phyloP scores from a whole-genome alignment of 192 early-diverging fungal genomes.

The Martensiomyces pterosporus region DNA sequence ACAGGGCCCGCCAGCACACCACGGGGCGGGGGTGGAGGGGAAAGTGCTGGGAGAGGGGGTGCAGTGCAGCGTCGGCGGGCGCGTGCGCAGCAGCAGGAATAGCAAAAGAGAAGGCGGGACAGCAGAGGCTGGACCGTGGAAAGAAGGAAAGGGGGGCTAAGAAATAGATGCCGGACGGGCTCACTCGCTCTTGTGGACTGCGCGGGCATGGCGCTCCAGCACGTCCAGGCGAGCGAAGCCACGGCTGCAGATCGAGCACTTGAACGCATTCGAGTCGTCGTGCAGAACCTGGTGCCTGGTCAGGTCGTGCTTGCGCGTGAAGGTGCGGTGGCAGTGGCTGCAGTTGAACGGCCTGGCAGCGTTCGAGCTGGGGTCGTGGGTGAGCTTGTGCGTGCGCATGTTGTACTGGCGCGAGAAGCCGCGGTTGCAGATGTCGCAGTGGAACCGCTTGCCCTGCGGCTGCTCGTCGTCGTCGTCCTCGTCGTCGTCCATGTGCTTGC shows the following conservation, averaged over 20 bases:
- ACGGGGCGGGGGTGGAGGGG: too few relatives aligned
- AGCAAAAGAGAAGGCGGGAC: too few relatives aligned
- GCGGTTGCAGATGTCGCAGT: constrained; percentile 61
- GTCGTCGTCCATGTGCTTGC: constrained; percentile 3
- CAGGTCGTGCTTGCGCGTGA: constrained; percentile 79
- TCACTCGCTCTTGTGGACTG: constrained; percentile 45
- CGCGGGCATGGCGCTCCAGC: constrained; percentile 47
- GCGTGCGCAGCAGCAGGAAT: too few relatives aligned
- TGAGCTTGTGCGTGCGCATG: constrained; percentile 72
- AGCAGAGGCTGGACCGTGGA: not conserved
- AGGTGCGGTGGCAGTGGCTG: constrained; percentile 58
- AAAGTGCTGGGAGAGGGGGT: too few relatives aligned
- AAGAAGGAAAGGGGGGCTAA: not conserved
- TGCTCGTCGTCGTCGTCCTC: constrained; percentile 2
- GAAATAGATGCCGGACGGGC: not conserved
- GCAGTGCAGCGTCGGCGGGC: too few relatives aligned
- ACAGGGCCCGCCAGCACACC: too few relatives aligned
- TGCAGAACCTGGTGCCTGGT: constrained; percentile 64
- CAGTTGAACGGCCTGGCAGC: constrained; percentile 55
- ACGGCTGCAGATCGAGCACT: constrained; percentile 53
- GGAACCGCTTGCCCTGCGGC: constrained; percentile 14
- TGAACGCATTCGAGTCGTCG: constrained; percentile 47
- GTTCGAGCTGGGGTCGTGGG: constrained; percentile 60
- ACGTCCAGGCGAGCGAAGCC: constrained; percentile 54
- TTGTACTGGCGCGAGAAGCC: constrained; percentile 82